Base-by-base conservation (phyloP, 768 basidiomycete species). In the Leccinum arenicola region DNA sequence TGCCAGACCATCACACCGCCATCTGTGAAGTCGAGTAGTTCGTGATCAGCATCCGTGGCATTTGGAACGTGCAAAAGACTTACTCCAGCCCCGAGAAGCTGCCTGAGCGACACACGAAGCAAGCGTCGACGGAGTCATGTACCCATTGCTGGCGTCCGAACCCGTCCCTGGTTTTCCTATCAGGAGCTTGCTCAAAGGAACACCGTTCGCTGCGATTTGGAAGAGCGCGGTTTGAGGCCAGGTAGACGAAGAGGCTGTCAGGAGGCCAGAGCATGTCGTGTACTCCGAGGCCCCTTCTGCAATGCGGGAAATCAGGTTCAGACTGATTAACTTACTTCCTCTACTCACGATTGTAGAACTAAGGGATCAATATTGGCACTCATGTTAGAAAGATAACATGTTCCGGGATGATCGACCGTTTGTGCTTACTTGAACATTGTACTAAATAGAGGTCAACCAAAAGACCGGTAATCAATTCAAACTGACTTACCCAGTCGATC, bases 211-310 rank as follows among this genome's bases (percentile, higher is more conserved):
- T 12, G 78, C 67, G 64, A 84, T 83, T 66, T 84, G 80, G 72
- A 84, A 79, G 6, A 79, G 71, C 0, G 88, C 77, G 0, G 86
- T 79, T 43, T 84, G 56, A 6, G 89, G 90, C 84, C 84, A 90
- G 38, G 74, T 69, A 55, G 71, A 76, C 6, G 85, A 84, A 6
- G 87, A 89, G 1, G 79, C 68, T 3, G 75, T 83, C 50, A 91
- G 72, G 31, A 93, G 80, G 40, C 78, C 80, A 21, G 68, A 54
- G 68, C 87, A 89, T 25, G 84, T 85, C 7, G 84, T 84, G 68
- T 88, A 89, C 65, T 87, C 87, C 12, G 72, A 73, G 19, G 74
- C 63, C 40, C 85, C 87, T 78, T 88, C 86, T 87, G 68, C 21
- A n/a, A 40, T 14, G 36, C 2, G 2, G 47, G 31, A 0, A 12